Percentiles rank a stretch among this genome's conserved stretches.
phyloP scores from a whole-genome alignment of 352 stramenopile genomes.

The Globisporangium mamillatum region DNA sequence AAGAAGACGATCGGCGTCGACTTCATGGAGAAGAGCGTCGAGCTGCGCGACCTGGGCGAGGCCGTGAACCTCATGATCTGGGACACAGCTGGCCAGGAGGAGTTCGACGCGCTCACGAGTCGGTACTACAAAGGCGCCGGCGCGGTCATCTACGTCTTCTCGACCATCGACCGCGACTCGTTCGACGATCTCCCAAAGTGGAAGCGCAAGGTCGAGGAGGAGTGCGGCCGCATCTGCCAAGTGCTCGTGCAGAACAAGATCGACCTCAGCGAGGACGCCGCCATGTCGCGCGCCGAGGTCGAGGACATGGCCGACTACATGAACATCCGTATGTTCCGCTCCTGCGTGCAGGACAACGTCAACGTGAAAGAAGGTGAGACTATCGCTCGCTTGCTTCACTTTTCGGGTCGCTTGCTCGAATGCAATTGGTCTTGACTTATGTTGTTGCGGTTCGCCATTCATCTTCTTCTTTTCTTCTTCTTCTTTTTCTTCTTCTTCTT shows the following conservation, averaged over 20 bases:
- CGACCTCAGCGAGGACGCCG: conserved; percentile 58
- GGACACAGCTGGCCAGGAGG: conserved; percentile 78
- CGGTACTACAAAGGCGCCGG: conserved; percentile 76
- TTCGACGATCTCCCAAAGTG: conserved; percentile 71
- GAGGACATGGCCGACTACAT: conserved; percentile 65
- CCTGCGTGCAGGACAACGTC: conserved; percentile 69
- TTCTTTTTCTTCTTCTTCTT: not conserved
- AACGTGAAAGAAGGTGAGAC: conserved; percentile 60
- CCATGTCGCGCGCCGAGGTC: conserved; percentile 55
- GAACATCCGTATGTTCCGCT: conserved; percentile 53
- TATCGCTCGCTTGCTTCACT: not conserved
- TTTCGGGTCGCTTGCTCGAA: not conserved
- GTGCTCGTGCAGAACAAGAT: conserved; percentile 81
- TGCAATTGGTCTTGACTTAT: not conserved
- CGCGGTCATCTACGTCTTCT: conserved; percentile 77
- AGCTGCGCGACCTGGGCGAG: conserved; percentile 56
- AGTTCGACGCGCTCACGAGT: conserved; percentile 77
- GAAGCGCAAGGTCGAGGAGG: conserved; percentile 68
- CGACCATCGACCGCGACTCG: conserved; percentile 62
- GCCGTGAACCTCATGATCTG: conserved; percentile 81
- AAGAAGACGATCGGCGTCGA: conserved; percentile 86
- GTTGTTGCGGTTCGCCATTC: not conserved
- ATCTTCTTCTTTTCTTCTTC: not conserved
- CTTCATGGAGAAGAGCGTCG: conserved; percentile 80
- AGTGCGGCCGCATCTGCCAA: conserved; percentile 60